Evolutionary conservation across 2,329 filamentous ascomycete species (phyloP).

Genomic region (Colletotrichum sp.): DNA sequence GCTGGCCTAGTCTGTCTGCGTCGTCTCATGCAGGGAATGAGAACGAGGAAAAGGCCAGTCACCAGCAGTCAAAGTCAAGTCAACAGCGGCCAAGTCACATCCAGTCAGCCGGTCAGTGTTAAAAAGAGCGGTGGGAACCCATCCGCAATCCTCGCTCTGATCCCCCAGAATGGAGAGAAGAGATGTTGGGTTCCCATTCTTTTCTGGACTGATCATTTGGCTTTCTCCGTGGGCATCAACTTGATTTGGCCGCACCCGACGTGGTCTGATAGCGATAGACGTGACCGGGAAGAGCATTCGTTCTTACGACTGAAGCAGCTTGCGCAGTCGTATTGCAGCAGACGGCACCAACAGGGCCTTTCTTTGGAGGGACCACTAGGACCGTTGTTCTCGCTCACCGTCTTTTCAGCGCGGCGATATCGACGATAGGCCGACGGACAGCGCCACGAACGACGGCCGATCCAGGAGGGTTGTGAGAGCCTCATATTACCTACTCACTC

Average conservation of each 20-base stretch:
- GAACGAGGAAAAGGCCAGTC: not conserved
- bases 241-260: not conserved
- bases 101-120: not conserved
- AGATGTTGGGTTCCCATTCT: not conserved
- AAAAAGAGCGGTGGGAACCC: conserved; percentile 1
- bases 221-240: not conserved
- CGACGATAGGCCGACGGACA: not conserved
- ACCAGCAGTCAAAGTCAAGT: not conserved
- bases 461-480: not conserved
- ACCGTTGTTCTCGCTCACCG: conserved; percentile 6
- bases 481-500: not conserved
- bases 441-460: not conserved
- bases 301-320: not conserved
- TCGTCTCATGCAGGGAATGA: not conserved
- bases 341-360: not conserved
- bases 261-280: conserved; percentile 1
- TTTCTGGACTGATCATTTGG: not conserved
- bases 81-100: not conserved
- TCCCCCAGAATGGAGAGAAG: not conserved
- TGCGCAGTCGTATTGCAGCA: conserved; percentile 8
- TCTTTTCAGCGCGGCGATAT: conserved; percentile 3
- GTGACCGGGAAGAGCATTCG: not conserved
- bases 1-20: not conserved
- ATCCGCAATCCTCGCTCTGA: not conserved
- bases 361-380: not conserved